Evolutionary conservation across 163 green algal genomes (phyloP), one percentile per base, ranked within the genome.

Genomic region (Prototheca wickerhamii): DNA sequence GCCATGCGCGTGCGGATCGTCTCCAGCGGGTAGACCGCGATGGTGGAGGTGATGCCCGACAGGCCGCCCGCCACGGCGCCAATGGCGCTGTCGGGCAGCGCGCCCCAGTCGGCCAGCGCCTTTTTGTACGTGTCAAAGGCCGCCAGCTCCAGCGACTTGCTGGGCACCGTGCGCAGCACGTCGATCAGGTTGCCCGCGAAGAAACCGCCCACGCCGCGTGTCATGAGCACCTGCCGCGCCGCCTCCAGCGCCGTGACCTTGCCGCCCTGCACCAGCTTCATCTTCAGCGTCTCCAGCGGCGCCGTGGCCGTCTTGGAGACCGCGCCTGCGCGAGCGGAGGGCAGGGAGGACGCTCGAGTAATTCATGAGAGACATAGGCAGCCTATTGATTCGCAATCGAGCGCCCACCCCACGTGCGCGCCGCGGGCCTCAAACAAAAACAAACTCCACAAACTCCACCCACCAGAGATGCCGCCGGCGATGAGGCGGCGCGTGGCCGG

Each of bases 121-220:
- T 40, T 54, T 55, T 83, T 83, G 53, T 74, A 74, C 18, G 56
- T 46, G 32, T 83, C 76, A 60, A 75, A 83, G 29, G 55, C 61
- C 34, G 65, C 54, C 50, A 83, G 71, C 74, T 83, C 76, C 8
- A 81, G 71, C 12, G 60, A 60, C 32, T 75, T 72, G 6, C 56
- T 68, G 4, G 73, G 73, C 43, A 78, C 73, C 3, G 70, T 75
- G 15, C 73, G 55, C 49, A 83, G 49, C 26, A 83, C 69, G 42
- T 83, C 67, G 18, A 73, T 42, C 25, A 25, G 54, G 60, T 73
- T 73, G 51, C 67, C 67, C 25, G 46, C 53, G 67, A 64, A 73
- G 42, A 67, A 73, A 7, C 30, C 53, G 1, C 3, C 18, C 32
- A 57, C 51, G 18, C 66, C 33, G 3, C 58, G 29, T 4, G 35